phyloP scores from a whole-genome alignment of 352 stramenopile genomes.

The Globisporangium spinosum region DNA sequence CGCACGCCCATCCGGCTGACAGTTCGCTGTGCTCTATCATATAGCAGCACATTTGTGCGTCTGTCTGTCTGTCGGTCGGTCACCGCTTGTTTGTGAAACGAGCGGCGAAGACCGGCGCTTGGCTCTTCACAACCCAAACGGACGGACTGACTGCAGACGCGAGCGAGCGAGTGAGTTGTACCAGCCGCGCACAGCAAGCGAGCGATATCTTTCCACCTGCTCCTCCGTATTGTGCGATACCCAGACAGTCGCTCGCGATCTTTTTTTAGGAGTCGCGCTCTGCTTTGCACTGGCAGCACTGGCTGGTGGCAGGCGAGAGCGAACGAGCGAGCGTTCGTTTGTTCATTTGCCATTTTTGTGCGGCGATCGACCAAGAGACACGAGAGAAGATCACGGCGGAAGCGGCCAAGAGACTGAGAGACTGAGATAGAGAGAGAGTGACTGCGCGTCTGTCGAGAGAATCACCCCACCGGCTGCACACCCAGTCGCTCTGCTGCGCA shows the following conservation, averaged over 20 bases:
- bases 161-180: neutral
- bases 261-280: neutral
- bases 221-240: neutral
- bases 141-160: neutral
- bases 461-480: neutral
- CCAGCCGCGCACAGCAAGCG: neutral
- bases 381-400: neutral
- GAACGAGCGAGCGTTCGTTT: neutral
- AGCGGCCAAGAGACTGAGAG: neutral
- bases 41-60: neutral
- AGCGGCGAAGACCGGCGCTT: neutral
- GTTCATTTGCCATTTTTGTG: neutral
- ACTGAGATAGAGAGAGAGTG: neutral
- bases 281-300: neutral
- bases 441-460: neutral
- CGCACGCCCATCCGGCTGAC: neutral
- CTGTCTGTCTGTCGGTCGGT: neutral
- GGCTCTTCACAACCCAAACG: neutral
- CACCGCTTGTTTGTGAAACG: neutral
- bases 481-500: neutral
- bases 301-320: neutral
- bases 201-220: neutral
- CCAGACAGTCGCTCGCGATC: neutral
- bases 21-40: neutral
- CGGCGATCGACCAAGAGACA: neutral